Percentiles rank a stretch among this genome's conserved stretches.
These are phyloP conservation scores for Cryptococcus jaspeensis DNA, from an alignment of 1,284 basidiomycete genomes.

Conservation along the genomic window DNA sequence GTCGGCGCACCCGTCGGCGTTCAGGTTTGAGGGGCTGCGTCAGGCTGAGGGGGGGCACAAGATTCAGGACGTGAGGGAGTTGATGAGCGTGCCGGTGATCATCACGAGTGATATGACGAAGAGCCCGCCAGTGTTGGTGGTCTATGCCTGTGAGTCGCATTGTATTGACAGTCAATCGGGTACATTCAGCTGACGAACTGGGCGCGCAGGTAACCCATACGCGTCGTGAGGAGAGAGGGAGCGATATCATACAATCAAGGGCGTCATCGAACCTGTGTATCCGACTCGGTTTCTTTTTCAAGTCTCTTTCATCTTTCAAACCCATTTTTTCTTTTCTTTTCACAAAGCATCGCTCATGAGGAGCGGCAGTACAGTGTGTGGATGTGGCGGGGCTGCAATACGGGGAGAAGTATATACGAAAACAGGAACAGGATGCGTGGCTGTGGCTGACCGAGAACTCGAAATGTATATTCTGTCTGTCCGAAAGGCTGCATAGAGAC, in stretches of 20 bases:
- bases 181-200: background rate
- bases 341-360: no score
- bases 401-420: no score
- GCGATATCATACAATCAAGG: background rate
- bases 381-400: no score
- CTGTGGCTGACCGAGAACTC: no score
- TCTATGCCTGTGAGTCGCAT: constrained; percentile 42
- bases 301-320: background rate
- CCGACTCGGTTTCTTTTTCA: background rate
- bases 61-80: constrained; percentile 87
- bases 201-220: constrained; percentile 22
- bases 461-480: no score
- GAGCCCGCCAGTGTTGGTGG: constrained; percentile 87
- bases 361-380: no score
- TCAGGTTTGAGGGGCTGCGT: constrained; percentile 74
- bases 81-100: constrained; percentile 88
- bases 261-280: background rate
- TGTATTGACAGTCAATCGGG: background rate
- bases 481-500: no score
- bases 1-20: constrained; percentile 68
- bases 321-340: background rate
- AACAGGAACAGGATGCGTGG: no score
- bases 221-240: constrained; percentile 5
- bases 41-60: constrained; percentile 69
- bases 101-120: constrained; percentile 90